Evolutionary conservation across 2,329 filamentous ascomycete genomes (phyloP).

Genomic region (Fusarium verticillioides): DNA sequence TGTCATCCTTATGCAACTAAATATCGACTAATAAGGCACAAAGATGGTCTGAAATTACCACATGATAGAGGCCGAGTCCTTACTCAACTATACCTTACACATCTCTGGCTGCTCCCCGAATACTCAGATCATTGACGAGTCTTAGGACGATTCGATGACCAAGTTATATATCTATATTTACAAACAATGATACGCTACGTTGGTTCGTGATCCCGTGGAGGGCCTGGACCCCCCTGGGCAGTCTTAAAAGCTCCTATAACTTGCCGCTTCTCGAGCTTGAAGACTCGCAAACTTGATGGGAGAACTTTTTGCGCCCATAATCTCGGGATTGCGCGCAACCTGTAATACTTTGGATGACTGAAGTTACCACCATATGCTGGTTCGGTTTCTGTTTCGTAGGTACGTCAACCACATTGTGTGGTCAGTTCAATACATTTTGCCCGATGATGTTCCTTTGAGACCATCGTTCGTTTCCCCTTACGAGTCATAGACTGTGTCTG

Average conservation of each 20-base stretch:
- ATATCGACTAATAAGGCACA: not conserved
- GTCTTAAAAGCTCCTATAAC: not conserved
- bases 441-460: no score
- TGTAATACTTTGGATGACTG: not conserved
- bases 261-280: not conserved
- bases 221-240: conserved; percentile 23
- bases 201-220: conserved; percentile 39
- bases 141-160: not conserved
- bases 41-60: not conserved
- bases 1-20: not conserved
- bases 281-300: not conserved
- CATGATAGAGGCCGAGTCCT: conserved; percentile 18
- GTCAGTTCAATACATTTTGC: not conserved
- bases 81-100: conserved; percentile 21
- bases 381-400: not conserved
- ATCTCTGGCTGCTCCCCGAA: conserved; percentile 5
- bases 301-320: conserved; percentile 3
- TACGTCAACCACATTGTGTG: conserved; percentile 1
- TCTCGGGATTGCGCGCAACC: not conserved
- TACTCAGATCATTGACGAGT: not conserved
- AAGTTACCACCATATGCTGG: conserved; percentile 13
- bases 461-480: not conserved
- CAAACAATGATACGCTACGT: conserved; percentile 26
- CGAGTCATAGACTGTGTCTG: not conserved
- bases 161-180: not conserved